These are phyloP conservation scores for Isabelozyma rhagii DNA, from an alignment of 805 yeast genomes.

Conservation along the genomic window DNA sequence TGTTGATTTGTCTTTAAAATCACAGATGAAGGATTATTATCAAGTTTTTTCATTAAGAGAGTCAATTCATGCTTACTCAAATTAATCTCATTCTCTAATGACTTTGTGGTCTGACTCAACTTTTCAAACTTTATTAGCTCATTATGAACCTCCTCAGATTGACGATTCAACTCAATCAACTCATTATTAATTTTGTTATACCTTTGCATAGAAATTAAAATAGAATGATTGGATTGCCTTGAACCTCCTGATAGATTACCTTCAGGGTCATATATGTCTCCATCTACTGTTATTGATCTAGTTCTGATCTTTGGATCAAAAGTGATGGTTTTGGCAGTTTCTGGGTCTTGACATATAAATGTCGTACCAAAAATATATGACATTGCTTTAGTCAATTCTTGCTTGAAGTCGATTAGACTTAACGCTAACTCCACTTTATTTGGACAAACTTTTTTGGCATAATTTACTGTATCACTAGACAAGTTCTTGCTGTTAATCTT, in stretches of 20 bases:
- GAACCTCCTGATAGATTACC: slow-evolving; percentile 98
- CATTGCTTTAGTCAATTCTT: slow-evolving; percentile 76
- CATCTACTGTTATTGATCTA: slow-evolving; percentile 84
- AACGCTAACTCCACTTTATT: slow-evolving; percentile 87
- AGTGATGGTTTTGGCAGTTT: slow-evolving; percentile 84
- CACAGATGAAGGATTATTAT: slow-evolving; percentile 53
- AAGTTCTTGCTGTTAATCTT: slow-evolving; percentile 67
- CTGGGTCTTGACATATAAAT: slow-evolving; percentile 83
- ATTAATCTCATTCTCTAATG: slow-evolving; percentile 57
- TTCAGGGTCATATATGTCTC: slow-evolving; percentile 93
- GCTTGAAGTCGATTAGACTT: slow-evolving; percentile 71
- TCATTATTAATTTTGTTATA: slow-evolving; percentile 47
- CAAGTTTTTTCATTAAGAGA: slow-evolving; percentile 52
- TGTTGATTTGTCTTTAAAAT: slow-evolving; percentile 49
- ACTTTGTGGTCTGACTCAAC: slow-evolving; percentile 48
- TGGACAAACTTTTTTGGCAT: slow-evolving; percentile 78
- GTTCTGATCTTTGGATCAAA: slow-evolving; percentile 78
- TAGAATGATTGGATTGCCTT: slow-evolving; percentile 54
- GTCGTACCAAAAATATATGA: slow-evolving; percentile 87
- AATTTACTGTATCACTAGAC: slow-evolving; percentile 46
- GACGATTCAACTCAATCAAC: slow-evolving; percentile 38
- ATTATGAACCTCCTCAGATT: slow-evolving; percentile 36
- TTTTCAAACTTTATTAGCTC: slow-evolving; percentile 42
- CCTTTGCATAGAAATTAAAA: slow-evolving; percentile 63
- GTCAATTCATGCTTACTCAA: slow-evolving; percentile 58